Conservation (phyloP, 176 grass and related monocot species). For the Pharus latifolius region DNA sequence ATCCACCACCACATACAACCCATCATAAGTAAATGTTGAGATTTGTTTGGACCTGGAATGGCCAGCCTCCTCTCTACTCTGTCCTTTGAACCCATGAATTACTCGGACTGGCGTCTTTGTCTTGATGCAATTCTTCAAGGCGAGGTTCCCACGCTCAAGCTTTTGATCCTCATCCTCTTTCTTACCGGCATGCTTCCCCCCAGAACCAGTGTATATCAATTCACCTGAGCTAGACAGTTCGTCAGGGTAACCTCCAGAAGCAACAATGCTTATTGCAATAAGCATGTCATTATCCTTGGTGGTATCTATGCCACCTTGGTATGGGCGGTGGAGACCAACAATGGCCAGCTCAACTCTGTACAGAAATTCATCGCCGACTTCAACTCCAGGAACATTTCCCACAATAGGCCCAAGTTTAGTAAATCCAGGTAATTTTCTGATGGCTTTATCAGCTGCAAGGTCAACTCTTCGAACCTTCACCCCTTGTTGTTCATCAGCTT, state of each 20-base stretch:
- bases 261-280: constrained; percentile 65
- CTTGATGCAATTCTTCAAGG: constrained; percentile 57
- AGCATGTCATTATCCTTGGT: constrained; percentile 13
- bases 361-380: constrained; percentile 80
- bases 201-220: constrained; percentile 71
- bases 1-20: constrained; percentile 49
- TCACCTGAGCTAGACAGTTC: constrained; percentile 53
- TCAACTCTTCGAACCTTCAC: constrained; percentile 33
- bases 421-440: constrained; percentile 31
- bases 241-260: constrained; percentile 67
- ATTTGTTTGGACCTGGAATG: constrained; percentile 32
- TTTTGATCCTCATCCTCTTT: constrained; percentile 56
- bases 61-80: constrained; percentile 1
- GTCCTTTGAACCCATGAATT: constrained; percentile 53
- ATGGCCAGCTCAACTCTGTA: constrained; percentile 61
- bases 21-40: constrained; percentile 58
- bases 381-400: constrained; percentile 53
- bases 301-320: constrained; percentile 60
- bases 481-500: constrained; percentile 17
- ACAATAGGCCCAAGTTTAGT: constrained; percentile 25
- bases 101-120: constrained; percentile 49
- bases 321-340: constrained; percentile 57
- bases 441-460: constrained; percentile 24
- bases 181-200: constrained; percentile 47
- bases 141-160: constrained; percentile 54